Conservation (phyloP, 2,329 filamentous ascomycete genomes). For the Aspergillus sp. region DNA sequence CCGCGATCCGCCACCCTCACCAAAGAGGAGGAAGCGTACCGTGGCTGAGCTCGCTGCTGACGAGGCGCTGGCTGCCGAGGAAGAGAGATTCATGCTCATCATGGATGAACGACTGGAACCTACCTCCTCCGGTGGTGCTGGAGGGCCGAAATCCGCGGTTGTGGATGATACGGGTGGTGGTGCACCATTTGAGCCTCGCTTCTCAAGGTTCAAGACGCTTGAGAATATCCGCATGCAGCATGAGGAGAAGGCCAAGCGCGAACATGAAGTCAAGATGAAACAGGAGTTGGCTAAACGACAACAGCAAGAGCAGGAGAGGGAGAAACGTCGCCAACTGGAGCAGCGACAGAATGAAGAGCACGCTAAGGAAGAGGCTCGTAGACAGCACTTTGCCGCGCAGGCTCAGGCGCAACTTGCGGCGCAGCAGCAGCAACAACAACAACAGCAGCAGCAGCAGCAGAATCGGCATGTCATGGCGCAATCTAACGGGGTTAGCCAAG, state of each 20-base stretch:
- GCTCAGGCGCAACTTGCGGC: constrained; percentile 46
- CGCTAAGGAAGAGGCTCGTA: constrained; percentile 42
- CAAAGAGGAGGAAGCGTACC: constrained; percentile 89
- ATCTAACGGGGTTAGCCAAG: constrained; percentile 44
- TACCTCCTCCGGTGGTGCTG: constrained; percentile 58
- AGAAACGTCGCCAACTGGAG: constrained; percentile 49
- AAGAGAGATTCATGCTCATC: constrained; percentile 89
- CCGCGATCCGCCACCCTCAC: constrained; percentile 72
- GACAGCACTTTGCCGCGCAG: constrained; percentile 47
- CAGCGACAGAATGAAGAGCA: constrained; percentile 49
- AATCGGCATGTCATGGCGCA: constrained; percentile 56
- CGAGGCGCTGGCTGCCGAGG: constrained; percentile 84
- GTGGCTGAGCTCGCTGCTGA: constrained; percentile 94
- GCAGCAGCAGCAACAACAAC: constrained; percentile 39
- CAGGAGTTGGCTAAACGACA: constrained; percentile 53
- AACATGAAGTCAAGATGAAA: constrained; percentile 51
- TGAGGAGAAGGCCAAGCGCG: constrained; percentile 64
- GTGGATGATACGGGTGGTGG: constrained; percentile 71
- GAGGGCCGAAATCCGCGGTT: constrained; percentile 63
- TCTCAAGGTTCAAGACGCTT: constrained; percentile 89
- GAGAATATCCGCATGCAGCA: constrained; percentile 79
- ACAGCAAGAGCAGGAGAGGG: constrained; percentile 51
- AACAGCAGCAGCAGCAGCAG: constrained; percentile 28
- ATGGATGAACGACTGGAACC: constrained; percentile 80
- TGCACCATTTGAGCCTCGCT: constrained; percentile 78